phyloP scores from a whole-genome alignment of 2,329 filamentous ascomycete species.

The Neospermospora avenae region DNA sequence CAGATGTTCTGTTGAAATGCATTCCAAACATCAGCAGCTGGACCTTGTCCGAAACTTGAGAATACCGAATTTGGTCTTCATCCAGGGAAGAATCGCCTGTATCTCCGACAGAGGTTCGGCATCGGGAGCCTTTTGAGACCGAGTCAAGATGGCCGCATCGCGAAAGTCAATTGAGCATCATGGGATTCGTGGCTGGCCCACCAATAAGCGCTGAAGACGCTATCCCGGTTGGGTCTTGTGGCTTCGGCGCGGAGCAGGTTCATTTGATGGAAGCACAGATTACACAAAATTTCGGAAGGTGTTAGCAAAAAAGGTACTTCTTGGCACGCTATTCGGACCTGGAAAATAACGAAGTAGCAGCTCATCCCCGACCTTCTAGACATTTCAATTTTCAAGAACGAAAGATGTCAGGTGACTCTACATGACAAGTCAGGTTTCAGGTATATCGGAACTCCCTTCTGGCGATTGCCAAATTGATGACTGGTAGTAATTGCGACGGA shows the following conservation, averaged over 20 bases:
- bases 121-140: neutral
- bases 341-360: neutral
- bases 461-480: too few relatives aligned
- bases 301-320: neutral
- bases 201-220: neutral
- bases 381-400: neutral
- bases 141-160: neutral
- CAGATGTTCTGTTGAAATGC: constrained; percentile 16
- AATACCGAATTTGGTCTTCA: neutral
- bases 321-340: neutral
- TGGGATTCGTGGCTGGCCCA: neutral
- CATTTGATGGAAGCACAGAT: neutral
- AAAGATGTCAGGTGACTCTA: neutral
- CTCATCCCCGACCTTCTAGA: neutral
- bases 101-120: neutral
- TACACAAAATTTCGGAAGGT: neutral
- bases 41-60: neutral
- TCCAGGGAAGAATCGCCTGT: neutral
- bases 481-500: too few relatives aligned
- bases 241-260: constrained; percentile 3
- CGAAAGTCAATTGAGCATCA: neutral
- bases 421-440: neutral
- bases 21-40: constrained; percentile 12
- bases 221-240: neutral
- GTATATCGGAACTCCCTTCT: neutral